Evolutionary conservation across 345 rosid species (phyloP).

Genomic region (Ricinus communis): DNA sequence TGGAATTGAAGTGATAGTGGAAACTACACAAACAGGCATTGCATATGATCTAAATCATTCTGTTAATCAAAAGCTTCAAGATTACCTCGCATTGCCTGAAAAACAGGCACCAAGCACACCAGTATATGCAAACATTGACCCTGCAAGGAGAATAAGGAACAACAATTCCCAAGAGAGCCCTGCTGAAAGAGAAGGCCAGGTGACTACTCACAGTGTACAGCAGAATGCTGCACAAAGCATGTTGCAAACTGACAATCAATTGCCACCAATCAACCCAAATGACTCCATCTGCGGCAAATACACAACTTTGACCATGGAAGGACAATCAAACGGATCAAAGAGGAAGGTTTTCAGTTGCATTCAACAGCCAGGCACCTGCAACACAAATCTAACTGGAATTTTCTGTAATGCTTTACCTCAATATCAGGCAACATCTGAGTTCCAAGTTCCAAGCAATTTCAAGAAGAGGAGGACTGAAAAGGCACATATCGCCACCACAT

Average conservation of each 20-base stretch:
- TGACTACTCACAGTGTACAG: constrained; percentile 9
- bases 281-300: constrained; percentile 21
- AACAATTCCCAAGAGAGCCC: constrained; percentile 7
- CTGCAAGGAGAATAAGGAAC: constrained; percentile 7
- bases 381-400: constrained; percentile 35
- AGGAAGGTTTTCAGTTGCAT: constrained; percentile 13
- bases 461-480: constrained; percentile 53
- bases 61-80: constrained; percentile 27
- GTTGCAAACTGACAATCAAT: constrained; percentile 15
- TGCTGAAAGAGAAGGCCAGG: constrained; percentile 11
- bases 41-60: constrained; percentile 23
- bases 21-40: constrained; percentile 30
- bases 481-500: constrained; percentile 33
- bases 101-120: constrained; percentile 42
- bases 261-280: constrained; percentile 20
- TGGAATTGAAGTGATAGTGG: constrained; percentile 39
- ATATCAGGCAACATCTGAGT: constrained; percentile 34
- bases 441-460: constrained; percentile 28
- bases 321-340: constrained; percentile 36
- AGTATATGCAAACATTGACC: constrained; percentile 26
- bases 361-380: constrained; percentile 25
- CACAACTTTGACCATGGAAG: constrained; percentile 26
- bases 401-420: constrained; percentile 38
- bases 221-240: constrained; percentile 10
- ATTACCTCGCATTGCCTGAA: constrained; percentile 23